Evolutionary conservation across 2,329 filamentous ascomycete genomes (phyloP).

Genomic region (Rasamsonia emersonii): DNA sequence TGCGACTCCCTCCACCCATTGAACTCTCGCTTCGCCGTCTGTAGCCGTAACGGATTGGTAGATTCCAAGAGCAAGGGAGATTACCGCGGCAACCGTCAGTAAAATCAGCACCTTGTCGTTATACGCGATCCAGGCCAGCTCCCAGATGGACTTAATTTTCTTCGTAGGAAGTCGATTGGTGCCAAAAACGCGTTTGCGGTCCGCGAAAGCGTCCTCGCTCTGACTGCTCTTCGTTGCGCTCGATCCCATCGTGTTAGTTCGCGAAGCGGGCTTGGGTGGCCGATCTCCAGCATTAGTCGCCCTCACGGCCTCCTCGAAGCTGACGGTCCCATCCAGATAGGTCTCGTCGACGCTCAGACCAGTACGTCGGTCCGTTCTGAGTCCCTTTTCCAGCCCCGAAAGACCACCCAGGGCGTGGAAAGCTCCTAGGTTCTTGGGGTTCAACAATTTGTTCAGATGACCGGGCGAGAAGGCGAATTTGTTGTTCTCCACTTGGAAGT

Average conservation of each 20-base stretch:
- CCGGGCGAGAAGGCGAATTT: conserved; percentile 66
- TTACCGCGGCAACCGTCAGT: conserved; percentile 60
- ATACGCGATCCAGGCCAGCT: conserved; percentile 70
- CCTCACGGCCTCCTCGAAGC: conserved; percentile 63
- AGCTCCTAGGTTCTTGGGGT: conserved; percentile 67
- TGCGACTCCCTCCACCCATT: conserved; percentile 76
- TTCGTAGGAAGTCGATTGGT: conserved; percentile 60
- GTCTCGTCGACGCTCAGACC: conserved; percentile 66
- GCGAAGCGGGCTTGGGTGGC: conserved; percentile 21
- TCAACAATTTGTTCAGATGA: conserved; percentile 66
- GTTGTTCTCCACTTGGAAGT: conserved; percentile 60
- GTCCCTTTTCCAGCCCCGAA: conserved; percentile 61
- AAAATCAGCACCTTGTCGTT: conserved; percentile 73
- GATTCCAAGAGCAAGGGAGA: conserved; percentile 65
- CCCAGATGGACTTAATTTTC: conserved; percentile 60
- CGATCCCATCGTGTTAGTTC: conserved; percentile 5
- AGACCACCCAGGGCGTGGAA: conserved; percentile 70
- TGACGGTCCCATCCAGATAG: conserved; percentile 52
- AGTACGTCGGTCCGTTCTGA: conserved; percentile 55
- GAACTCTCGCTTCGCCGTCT: conserved; percentile 50
- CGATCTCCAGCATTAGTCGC: conserved; percentile 29
- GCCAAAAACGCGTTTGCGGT: conserved; percentile 62
- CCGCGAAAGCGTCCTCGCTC: conserved; percentile 40
- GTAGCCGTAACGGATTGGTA: conserved; percentile 59
- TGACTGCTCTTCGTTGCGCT: conserved; percentile 13